Conservation (phyloP, 352 stramenopile species). For the Phytophthora idaei region DNA sequence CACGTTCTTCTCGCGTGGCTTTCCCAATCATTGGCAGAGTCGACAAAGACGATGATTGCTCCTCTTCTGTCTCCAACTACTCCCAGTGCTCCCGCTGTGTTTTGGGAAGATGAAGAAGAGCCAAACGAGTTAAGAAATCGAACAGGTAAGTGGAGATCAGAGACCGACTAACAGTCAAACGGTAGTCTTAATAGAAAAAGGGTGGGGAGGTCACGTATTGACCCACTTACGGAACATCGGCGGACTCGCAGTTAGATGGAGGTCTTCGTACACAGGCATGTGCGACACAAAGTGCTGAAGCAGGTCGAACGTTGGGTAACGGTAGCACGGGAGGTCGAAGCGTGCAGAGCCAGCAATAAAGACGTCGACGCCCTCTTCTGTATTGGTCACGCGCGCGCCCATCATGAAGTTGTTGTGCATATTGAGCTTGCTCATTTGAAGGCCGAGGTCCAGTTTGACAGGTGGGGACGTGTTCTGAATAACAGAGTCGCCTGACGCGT, state of each 20-base stretch:
- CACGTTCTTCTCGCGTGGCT: constrained; percentile 84
- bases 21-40: constrained; percentile 68
- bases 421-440: constrained; percentile 44
- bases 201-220: too few relatives aligned
- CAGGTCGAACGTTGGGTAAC: constrained; percentile 47
- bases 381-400: constrained; percentile 26
- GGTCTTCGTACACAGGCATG: constrained; percentile 67
- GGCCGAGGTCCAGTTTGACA: constrained; percentile 27
- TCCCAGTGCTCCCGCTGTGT: constrained; percentile 21
- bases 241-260: constrained; percentile 43
- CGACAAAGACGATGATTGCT: constrained; percentile 68
- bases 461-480: constrained; percentile 24
- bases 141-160: constrained; percentile 52
- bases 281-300: constrained; percentile 60
- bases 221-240: constrained; percentile 1
- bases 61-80: constrained; percentile 56
- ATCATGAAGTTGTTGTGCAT: constrained; percentile 47
- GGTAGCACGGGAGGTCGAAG: constrained; percentile 38
- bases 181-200: too few relatives aligned
- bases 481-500: constrained; percentile 24
- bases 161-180: constrained; percentile 46
- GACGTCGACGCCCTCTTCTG: constrained; percentile 34
- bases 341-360: constrained; percentile 46
- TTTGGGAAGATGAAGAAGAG: constrained; percentile 49
- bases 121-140: constrained; percentile 34